These are phyloP conservation scores for Lactarius trivialis DNA, from an alignment of 768 basidiomycete species.

Conservation along the genomic window DNA sequence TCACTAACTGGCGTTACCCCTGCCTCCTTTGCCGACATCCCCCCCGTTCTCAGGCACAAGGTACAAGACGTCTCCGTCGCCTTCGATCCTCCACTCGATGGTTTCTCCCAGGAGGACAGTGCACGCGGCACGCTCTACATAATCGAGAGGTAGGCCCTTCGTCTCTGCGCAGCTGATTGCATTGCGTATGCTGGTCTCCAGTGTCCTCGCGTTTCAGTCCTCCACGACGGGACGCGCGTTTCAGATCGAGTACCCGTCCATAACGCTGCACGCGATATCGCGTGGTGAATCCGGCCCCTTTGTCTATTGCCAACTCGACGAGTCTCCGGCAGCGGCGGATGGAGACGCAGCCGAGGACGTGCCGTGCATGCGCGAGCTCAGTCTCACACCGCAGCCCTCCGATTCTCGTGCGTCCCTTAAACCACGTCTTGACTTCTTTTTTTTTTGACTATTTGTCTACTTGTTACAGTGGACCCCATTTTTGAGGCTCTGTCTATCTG, in stretches of 20 bases:
- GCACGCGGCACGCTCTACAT: conserved; percentile 70
- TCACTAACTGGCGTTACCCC: conserved; percentile 73
- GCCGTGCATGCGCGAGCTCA: conserved; percentile 70
- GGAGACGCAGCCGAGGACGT: conserved; percentile 33
- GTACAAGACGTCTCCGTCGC: conserved; percentile 63
- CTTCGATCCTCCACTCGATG: conserved; percentile 63
- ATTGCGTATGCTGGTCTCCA: conserved; percentile 27
- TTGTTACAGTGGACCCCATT: conserved; percentile 62
- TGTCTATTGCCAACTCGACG: conserved; percentile 93
- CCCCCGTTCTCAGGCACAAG: conserved; percentile 69
- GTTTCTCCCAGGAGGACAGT: conserved; percentile 46
- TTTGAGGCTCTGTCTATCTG: conserved; percentile 84
- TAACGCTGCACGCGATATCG: conserved; percentile 91
- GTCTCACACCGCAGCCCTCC: conserved; percentile 57
- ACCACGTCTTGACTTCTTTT: neutral
- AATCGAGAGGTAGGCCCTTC: conserved; percentile 63
- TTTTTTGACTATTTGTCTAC: no score
- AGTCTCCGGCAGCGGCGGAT: conserved; percentile 33
- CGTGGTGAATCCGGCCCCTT: conserved; percentile 58
- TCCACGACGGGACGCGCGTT: conserved; percentile 63
- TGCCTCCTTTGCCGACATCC: conserved; percentile 75
- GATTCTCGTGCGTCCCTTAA: conserved; percentile 47
- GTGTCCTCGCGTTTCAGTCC: conserved; percentile 74
- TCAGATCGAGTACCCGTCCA: conserved; percentile 79
- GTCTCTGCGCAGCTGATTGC: conserved; percentile 2